Evolutionary conservation across 352 stramenopile species (phyloP), one percentile per base, ranked within the genome.

Genomic region (Phytophthora palmivora): DNA sequence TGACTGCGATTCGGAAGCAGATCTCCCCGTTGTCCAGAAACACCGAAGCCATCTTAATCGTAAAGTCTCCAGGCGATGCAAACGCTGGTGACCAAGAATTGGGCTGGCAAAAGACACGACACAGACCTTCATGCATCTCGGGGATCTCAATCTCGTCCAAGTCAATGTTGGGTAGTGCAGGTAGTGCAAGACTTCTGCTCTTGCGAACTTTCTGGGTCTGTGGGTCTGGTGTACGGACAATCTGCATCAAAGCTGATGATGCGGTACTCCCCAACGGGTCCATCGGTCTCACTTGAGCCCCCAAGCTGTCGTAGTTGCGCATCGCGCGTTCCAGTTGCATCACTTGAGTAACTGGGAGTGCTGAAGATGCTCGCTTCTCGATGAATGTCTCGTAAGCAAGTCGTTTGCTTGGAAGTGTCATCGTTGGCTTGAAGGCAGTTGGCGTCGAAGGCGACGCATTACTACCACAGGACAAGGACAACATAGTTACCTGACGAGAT

Each of bases 61-160:
- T 94, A 46, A 92, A 94, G 47, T 94, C 86, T 1, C 80, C 81
- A 2, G 86, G 78, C 2, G 78, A 86, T 4, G 86, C 78, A 63
- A 94, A 94, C 19, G 79, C 78, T 0, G 79, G 76, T 16, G 86
- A 94, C 86, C 86, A 94, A 7, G 57, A 75, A 6, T 81, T 78
- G 10, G 79, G 82, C 30, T 77, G 67, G 18, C 79, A 92, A 30
- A 91, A 94, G 46, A 68, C 68, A 30, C 88, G 78, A 50, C 87
- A 92, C 15, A 89, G 49, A 37, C 70, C 82, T 47, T 89, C 71
- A 42, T 90, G 69, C 43, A 78, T 78, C n/a, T 90, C 80, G 1
- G 86, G 82, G 39, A 92, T 81, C 19, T 76, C 61, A n/a, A 89
- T 74, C 46, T 92, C 80, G 22, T 92, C 83, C 49, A 78, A 54